Evolutionary conservation across 495 filamentous ascomycete species (phyloP).

Genomic region (Staphylotrichum tortipilum): DNA sequence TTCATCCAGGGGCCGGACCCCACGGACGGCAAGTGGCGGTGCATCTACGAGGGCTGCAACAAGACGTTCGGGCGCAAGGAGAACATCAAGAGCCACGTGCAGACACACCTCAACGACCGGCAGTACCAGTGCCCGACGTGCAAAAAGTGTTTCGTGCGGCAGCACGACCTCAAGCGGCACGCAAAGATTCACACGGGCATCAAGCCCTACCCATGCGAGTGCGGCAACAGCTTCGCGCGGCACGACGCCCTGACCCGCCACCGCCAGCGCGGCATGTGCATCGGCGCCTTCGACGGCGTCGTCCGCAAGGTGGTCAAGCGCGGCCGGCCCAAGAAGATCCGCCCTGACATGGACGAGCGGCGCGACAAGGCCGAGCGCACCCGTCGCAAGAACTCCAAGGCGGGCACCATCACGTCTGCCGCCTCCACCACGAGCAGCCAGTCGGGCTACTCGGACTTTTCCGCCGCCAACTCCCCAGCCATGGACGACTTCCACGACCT

Average conservation of each 20-base stretch:
- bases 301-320: constrained; percentile 52
- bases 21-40: constrained; percentile 73
- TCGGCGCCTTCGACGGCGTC: constrained; percentile 79
- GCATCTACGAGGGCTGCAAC: constrained; percentile 68
- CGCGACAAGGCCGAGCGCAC: constrained; percentile 54
- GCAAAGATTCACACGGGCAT: constrained; percentile 91
- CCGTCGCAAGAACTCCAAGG: constrained; percentile 43
- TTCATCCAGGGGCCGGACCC: constrained; percentile 77
- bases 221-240: constrained; percentile 82
- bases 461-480: constrained; percentile 38
- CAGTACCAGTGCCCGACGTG: constrained; percentile 87
- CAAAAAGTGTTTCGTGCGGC: constrained; percentile 87
- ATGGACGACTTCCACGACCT: constrained; percentile 27
- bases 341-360: constrained; percentile 52
- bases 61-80: constrained; percentile 88
- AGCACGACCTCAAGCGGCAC: constrained; percentile 94
- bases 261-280: constrained; percentile 88
- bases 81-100: constrained; percentile 95
- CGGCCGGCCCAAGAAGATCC: constrained; percentile 39
- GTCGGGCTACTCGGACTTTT: constrained; percentile 43
- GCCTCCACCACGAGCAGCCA: constrained; percentile 33
- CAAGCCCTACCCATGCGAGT: constrained; percentile 85
- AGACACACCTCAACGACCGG: constrained; percentile 91
- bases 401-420: constrained; percentile 35
- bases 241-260: constrained; percentile 93